Evolutionary conservation across 495 filamentous ascomycete genomes (phyloP).

Genomic region (Sabuloglossum arenarium): DNA sequence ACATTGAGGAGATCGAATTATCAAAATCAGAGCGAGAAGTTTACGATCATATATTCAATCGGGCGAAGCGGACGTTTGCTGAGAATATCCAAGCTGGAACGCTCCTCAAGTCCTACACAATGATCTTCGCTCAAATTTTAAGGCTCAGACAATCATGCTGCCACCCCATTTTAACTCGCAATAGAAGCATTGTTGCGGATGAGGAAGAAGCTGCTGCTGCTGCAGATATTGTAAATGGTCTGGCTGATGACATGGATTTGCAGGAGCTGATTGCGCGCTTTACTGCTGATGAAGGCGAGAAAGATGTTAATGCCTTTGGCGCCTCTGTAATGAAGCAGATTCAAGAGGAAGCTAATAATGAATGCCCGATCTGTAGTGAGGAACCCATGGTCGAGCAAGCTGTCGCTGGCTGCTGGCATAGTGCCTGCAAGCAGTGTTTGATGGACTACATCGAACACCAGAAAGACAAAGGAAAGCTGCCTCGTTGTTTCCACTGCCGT

Average conservation of each 20-base stretch:
- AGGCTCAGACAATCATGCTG: conserved; percentile 88
- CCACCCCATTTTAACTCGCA: conserved; percentile 73
- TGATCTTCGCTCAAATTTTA: conserved; percentile 91
- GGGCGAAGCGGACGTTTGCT: conserved; percentile 64
- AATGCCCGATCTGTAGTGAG: conserved; percentile 88
- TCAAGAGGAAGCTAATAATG: conserved; percentile 62
- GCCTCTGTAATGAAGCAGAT: conserved; percentile 79
- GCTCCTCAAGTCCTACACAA: conserved; percentile 80
- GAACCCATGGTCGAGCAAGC: conserved; percentile 87
- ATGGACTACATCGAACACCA: conserved; percentile 75
- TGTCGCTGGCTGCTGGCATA: conserved; percentile 93
- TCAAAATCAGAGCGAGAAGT: conserved; percentile 70
- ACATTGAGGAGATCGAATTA: conserved; percentile 70
- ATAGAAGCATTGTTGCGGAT: conserved; percentile 64
- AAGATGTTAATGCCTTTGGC: conserved; percentile 48
- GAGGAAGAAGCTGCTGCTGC: conserved; percentile 67
- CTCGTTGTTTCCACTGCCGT: conserved; percentile 78
- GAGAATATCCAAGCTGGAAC: conserved; percentile 81
- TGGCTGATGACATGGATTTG: conserved; percentile 94
- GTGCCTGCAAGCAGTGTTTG: conserved; percentile 81
- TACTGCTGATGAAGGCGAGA: conserved; percentile 41
- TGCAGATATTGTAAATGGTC: conserved; percentile 55
- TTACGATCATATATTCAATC: conserved; percentile 70
- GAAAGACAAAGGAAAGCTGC: conserved; percentile 46
- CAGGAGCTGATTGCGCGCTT: conserved; percentile 69